Base-by-base conservation (phyloP, 495 filamentous ascomycete genomes). In the Podospora appendiculata region DNA sequence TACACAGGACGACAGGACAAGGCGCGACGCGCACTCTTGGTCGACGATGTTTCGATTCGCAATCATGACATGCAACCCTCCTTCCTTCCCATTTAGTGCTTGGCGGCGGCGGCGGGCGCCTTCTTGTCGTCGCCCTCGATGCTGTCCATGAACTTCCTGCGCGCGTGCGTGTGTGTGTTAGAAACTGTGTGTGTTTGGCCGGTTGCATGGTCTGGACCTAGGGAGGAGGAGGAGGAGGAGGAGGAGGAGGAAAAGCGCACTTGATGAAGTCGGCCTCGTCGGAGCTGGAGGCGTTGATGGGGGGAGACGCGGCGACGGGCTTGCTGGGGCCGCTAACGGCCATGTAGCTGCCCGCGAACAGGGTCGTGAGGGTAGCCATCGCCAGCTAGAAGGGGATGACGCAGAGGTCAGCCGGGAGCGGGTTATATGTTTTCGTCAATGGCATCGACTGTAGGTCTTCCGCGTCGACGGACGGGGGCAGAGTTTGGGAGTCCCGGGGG, bases 181-280 rank as follows among this genome's bases (percentile, higher is more conserved):
- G 70, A 58, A 9, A 41, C 19, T 16, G 18, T 14, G 14, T 18
- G 33, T 4, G 43, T 51, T 32, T 39, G n/a, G 19, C 10, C 18
- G n/a, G 18, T 40, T 12, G 41, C n/a, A 12, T 7, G 16, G 6
- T 32, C 51, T n/a, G n/a, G n/a, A n/a, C n/a, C n/a, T n/a, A n/a
- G n/a, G n/a, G n/a, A n/a, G n/a, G n/a, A n/a, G n/a, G n/a, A n/a
- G n/a, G n/a, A n/a, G n/a, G n/a, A n/a, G n/a, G n/a, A n/a, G n/a
- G n/a, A n/a, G n/a, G n/a, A 48, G 56, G 51, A 41, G n/a, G 25
- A 25, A 5, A 5, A 25, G 35, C 87, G 68, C 82, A 97, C 92
- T 95, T 89, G 78, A 98, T 93, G 75, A 96, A 98, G 60, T 85
- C 84, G 77, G 94, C 90, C 80, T 98, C 92, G 66, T 96, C 92